Percentiles rank a stretch among this genome's conserved stretches.
Evolutionary conservation across 2,329 filamentous ascomycete species (phyloP).

Genomic region (Mariannaea sp.): DNA sequence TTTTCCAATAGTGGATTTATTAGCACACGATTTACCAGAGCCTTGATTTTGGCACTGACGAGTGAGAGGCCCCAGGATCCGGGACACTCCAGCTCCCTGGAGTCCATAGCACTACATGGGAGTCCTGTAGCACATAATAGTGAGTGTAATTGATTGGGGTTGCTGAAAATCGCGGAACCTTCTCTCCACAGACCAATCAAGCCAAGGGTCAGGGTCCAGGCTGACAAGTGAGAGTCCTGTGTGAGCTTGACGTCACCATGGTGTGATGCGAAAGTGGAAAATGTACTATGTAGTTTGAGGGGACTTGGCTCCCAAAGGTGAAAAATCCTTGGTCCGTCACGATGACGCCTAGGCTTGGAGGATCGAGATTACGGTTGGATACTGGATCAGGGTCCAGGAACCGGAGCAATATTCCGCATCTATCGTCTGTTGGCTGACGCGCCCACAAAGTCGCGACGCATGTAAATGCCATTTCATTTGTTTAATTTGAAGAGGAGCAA

Average conservation of each 20-base stretch:
- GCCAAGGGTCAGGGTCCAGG: constrained; percentile 20
- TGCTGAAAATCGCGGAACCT: background rate
- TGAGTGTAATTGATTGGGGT: background rate
- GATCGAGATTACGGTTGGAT: constrained; percentile 41
- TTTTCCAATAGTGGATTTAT: background rate
- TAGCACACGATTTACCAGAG: constrained; percentile 3
- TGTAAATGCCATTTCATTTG: background rate
- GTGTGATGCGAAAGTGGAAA: constrained; percentile 27
- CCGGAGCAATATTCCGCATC: constrained; percentile 26
- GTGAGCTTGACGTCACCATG: constrained; percentile 37
- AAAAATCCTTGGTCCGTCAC: constrained; percentile 33
- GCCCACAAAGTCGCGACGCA: constrained; percentile 11
- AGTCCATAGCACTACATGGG: constrained; percentile 4
- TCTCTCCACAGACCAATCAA: background rate
- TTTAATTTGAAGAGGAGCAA: background rate
- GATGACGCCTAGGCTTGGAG: constrained; percentile 28
- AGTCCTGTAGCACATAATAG: background rate
- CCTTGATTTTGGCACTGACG: constrained; percentile 13
- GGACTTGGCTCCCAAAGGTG: constrained; percentile 20
- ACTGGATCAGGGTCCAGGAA: constrained; percentile 41
- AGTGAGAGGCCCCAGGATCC: constrained; percentile 30
- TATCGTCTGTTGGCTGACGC: constrained; percentile 14
- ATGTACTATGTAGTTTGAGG: constrained; percentile 29
- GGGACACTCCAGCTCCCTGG: background rate
- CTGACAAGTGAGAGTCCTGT: constrained; percentile 20